These are phyloP conservation scores for Diaporthe longicolla DNA, from an alignment of 2,329 filamentous ascomycete species.

Conservation along the genomic window DNA sequence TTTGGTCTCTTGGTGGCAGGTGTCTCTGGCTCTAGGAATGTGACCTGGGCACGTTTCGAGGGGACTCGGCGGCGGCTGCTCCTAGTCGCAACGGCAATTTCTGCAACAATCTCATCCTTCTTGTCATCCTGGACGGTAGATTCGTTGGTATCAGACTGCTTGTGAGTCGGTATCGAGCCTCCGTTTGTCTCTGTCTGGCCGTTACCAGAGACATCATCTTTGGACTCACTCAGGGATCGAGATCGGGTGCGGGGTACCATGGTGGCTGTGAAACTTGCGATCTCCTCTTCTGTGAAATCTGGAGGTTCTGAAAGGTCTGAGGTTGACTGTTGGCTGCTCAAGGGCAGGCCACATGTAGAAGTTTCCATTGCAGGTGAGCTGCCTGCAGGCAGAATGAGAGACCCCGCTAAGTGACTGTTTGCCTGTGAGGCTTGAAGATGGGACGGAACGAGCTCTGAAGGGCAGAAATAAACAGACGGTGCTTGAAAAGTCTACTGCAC, in stretches of 20 bases:
- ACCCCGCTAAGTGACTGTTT: not conserved
- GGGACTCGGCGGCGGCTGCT: conserved; percentile 24
- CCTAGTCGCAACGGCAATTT: conserved; percentile 6
- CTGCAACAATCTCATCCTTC: conserved; percentile 1
- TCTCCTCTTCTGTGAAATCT: conserved; percentile 23
- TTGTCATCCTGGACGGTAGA: not conserved
- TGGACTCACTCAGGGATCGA: conserved; percentile 13
- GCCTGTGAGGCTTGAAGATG: conserved; percentile 9
- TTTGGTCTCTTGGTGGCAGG: conserved; percentile 47
- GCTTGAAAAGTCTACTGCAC: not conserved
- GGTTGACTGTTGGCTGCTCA: conserved; percentile 33
- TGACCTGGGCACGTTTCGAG: conserved; percentile 27
- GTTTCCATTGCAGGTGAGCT: conserved; percentile 24
- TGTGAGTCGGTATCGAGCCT: not conserved
- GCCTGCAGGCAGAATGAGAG: not conserved
- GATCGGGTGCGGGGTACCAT: conserved; percentile 20
- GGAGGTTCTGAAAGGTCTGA: conserved; percentile 38
- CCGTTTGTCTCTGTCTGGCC: not conserved
- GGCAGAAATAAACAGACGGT: not conserved
- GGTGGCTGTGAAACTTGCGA: conserved; percentile 18
- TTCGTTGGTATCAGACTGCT: not conserved
- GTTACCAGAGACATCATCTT: not conserved
- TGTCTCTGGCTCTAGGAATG: not conserved
- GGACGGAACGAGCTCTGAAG: not conserved
- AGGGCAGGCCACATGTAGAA: conserved; percentile 12